phyloP scores from a whole-genome alignment of 148 eudicot species.

The Cornus controversa region DNA sequence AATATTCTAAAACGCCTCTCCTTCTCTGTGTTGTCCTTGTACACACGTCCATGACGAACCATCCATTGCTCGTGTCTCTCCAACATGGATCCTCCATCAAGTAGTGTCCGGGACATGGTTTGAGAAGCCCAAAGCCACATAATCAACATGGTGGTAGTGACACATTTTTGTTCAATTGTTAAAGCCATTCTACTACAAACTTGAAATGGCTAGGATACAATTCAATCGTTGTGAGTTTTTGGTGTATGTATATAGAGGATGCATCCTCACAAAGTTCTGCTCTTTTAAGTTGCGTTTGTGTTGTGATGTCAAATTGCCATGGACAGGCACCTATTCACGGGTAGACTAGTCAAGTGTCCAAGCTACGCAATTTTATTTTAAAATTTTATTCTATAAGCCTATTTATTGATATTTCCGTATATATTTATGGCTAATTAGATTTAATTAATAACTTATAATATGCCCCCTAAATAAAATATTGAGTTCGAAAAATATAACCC shows the following conservation, averaged over 20 bases:
- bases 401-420: too few relatives aligned
- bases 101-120: slow-evolving; percentile 15
- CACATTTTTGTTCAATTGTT: slow-evolving; percentile 1
- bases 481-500: too few relatives aligned
- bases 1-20: slow-evolving; percentile 29
- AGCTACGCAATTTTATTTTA: too few relatives aligned
- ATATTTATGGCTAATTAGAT: too few relatives aligned
- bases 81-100: slow-evolving; percentile 14
- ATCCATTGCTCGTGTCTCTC: slow-evolving; percentile 31
- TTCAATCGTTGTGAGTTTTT: not conserved
- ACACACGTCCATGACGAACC: slow-evolving; percentile 19
- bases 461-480: too few relatives aligned
- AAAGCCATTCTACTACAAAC: not conserved
- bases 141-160: slow-evolving; percentile 16
- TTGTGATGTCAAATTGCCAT: too few relatives aligned
- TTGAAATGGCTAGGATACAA: not conserved
- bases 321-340: too few relatives aligned
- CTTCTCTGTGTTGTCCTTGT: slow-evolving; percentile 29
- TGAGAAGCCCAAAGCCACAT: slow-evolving; percentile 21
- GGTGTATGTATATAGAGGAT: not conserved
- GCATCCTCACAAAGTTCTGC: too few relatives aligned
- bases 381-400: too few relatives aligned
- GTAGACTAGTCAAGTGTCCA: too few relatives aligned
- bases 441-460: too few relatives aligned
- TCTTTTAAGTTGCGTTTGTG: too few relatives aligned